These are phyloP conservation scores for Fusarium xyrophilum DNA, from an alignment of 2,329 filamentous ascomycete genomes.

Conservation along the genomic window DNA sequence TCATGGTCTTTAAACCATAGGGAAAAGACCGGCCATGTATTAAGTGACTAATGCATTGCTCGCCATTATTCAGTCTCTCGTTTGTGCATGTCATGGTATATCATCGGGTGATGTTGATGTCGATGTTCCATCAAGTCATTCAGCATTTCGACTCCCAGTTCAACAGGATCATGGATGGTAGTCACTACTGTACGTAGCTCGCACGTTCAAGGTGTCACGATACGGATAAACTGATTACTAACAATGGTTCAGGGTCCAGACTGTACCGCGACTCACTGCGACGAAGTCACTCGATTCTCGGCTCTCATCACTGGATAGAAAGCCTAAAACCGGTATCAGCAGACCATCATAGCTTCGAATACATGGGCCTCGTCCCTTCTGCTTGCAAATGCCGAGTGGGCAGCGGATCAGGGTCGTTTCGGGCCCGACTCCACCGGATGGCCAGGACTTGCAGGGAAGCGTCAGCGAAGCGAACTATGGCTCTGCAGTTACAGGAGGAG, in stretches of 20 bases:
- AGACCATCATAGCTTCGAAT: fast-evolving
- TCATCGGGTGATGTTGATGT: too few species aligned
- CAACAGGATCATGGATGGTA: fast-evolving
- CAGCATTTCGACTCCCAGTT: fast-evolving
- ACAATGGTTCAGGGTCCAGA: neutral
- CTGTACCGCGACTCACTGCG: neutral
- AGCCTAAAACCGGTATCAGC: fast-evolving
- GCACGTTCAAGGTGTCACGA: neutral
- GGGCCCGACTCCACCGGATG: neutral
- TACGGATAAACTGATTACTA: neutral
- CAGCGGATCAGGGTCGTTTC: neutral
- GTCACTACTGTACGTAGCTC: fast-evolving
- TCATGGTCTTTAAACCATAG: neutral
- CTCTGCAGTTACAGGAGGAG: fast-evolving
- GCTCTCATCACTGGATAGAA: fast-evolving
- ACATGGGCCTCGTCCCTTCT: fast-evolving
- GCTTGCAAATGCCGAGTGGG: neutral
- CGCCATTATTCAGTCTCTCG: fast-evolving
- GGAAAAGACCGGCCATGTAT: fast-evolving
- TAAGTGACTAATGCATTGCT: fast-evolving
- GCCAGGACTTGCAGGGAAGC: neutral
- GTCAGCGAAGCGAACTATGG: fast-evolving
- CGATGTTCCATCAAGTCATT: fast-evolving
- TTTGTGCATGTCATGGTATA: neutral
- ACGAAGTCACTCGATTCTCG: neutral